phyloP scores from a whole-genome alignment of 106 monocot species.

The Dendrobium huoshanense region DNA sequence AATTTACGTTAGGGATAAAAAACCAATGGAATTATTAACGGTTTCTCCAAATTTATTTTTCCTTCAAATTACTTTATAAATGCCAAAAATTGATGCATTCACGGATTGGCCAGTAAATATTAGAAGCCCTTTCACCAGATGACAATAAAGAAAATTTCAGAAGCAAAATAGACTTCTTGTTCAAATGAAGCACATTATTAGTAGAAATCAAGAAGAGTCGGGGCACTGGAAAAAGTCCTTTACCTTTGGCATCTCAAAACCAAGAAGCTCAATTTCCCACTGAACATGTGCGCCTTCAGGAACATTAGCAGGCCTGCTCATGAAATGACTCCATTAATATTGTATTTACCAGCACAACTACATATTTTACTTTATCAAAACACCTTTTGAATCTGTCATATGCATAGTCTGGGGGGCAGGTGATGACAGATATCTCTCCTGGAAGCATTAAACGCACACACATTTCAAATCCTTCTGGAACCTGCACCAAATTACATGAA shows the following conservation, averaged over 20 bases:
- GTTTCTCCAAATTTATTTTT: neutral
- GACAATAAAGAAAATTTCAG: neutral
- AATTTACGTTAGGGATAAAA: neutral
- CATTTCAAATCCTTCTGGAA: slow-evolving; percentile 97
- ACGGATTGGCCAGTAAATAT: neutral
- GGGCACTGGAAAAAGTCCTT: neutral
- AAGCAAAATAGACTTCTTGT: neutral
- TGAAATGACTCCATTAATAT: slow-evolving; percentile 4
- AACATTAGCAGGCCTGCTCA: slow-evolving; percentile 62
- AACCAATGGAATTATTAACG: neutral
- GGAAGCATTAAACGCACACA: slow-evolving; percentile 91
- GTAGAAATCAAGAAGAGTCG: neutral
- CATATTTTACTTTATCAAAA: neutral
- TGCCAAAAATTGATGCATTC: neutral
- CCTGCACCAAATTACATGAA: slow-evolving; percentile 31
- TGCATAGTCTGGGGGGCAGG: slow-evolving; percentile 97
- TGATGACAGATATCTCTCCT: slow-evolving; percentile 78
- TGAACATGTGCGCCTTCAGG: slow-evolving; percentile 90
- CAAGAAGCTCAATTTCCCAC: slow-evolving; percentile 95
- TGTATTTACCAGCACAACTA: neutral
- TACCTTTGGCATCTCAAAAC: slow-evolving; percentile 96
- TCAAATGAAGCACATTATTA: neutral
- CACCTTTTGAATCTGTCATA: slow-evolving; percentile 95
- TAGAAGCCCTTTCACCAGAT: neutral
- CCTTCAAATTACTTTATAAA: neutral